Percentiles rank a stretch among this genome's conserved stretches.
Evolutionary conservation across 805 yeast species (phyloP).

Genomic region (Suhomyces vadensis): DNA sequence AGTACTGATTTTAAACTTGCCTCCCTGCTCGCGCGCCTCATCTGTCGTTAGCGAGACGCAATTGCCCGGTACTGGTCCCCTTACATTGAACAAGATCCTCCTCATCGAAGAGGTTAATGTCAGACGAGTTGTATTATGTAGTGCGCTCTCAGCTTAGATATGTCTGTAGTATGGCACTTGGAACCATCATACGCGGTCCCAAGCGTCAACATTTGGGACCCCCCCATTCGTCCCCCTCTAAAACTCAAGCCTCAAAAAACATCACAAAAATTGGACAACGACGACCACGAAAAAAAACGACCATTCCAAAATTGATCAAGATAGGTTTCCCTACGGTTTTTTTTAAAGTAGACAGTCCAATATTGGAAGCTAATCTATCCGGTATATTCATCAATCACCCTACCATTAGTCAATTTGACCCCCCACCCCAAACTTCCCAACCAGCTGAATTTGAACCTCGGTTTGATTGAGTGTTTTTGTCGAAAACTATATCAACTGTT

Average conservation of each 20-base stretch:
- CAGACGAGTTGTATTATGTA: too few species aligned
- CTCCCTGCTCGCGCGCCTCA: background rate
- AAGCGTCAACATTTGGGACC: too few species aligned
- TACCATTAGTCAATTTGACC: background rate
- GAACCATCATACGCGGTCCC: background rate
- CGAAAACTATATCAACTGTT: background rate
- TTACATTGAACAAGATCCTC: too few species aligned
- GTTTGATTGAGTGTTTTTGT: background rate
- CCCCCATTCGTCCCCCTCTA: background rate
- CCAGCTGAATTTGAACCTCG: background rate
- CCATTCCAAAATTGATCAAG: constrained; percentile 1
- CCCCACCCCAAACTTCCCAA: background rate
- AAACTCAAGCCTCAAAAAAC: background rate
- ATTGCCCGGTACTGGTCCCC: background rate
- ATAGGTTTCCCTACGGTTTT: background rate
- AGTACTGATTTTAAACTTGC: background rate
- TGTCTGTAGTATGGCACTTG: background rate
- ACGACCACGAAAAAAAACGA: constrained; percentile 6
- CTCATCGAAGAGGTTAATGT: too few species aligned
- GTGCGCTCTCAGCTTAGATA: background rate
- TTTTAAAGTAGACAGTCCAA: constrained; percentile 1
- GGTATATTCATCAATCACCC: constrained; percentile 1
- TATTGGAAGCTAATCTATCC: background rate
- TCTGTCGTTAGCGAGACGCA: background rate
- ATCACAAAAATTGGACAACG: constrained; percentile 7